Evolutionary conservation across 1,139 yeast species (phyloP).

Genomic region (Suhomyces chickasaworum): DNA sequence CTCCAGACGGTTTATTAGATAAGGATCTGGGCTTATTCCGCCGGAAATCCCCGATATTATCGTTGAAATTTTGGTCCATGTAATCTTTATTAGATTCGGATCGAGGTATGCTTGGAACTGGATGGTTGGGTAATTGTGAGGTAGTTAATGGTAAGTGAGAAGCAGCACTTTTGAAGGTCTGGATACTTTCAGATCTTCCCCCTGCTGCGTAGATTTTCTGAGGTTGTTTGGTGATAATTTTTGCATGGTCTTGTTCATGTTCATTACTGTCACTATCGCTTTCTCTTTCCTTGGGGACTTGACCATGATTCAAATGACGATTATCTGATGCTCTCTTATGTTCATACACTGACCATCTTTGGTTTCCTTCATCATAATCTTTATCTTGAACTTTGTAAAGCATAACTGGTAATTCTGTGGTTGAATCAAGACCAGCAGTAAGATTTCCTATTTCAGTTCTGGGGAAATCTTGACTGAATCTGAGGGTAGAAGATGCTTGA

Average conservation of each 20-base stretch:
- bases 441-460: slow-evolving; percentile 19
- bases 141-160: slow-evolving; percentile 8
- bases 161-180: slow-evolving; percentile 11
- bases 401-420: slow-evolving; percentile 32
- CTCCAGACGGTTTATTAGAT: slow-evolving; percentile 11
- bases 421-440: slow-evolving; percentile 34
- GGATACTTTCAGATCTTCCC: slow-evolving; percentile 10
- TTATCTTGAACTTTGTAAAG: slow-evolving; percentile 34
- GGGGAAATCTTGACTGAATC: slow-evolving; percentile 14
- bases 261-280: slow-evolving; percentile 12
- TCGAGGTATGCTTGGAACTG: slow-evolving; percentile 9
- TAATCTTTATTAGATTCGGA: slow-evolving; percentile 13
- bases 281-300: slow-evolving; percentile 9
- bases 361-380: slow-evolving; percentile 28
- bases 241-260: background rate
- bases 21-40: slow-evolving; percentile 18
- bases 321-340: slow-evolving; percentile 16
- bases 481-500: slow-evolving; percentile 14
- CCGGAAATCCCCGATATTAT: slow-evolving; percentile 20
- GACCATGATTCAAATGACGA: background rate
- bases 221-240: slow-evolving; percentile 2
- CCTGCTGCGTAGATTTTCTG: slow-evolving; percentile 2
- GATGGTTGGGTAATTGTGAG: slow-evolving; percentile 2
- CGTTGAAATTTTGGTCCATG: slow-evolving; percentile 16
- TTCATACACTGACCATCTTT: slow-evolving; percentile 34